Evolutionary conservation across 1,139 yeast species (phyloP), one percentile per base, ranked within the genome.

Genomic region (Yamadazyma jaroonii): DNA sequence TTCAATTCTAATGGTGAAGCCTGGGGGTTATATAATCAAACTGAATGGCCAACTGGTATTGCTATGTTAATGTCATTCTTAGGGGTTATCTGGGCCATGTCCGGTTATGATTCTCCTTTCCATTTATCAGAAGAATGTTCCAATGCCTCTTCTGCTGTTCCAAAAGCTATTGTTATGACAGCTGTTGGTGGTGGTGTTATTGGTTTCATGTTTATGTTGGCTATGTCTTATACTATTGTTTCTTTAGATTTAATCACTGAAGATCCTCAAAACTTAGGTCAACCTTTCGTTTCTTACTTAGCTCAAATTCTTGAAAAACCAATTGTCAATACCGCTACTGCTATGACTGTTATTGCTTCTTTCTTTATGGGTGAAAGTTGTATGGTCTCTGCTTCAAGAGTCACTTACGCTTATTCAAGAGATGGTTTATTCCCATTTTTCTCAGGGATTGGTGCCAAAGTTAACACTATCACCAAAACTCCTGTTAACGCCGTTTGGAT

Each of bases 21-120:
- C 2, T 81, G 87, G 87, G 61, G 64, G 1, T 66, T 79, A 34
- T 61, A 70, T 32, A 82, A 82, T 58, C 77, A 72, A 46, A 79
- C 87, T 7, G 87, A 80, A 13, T 83, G 79, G 73, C 84, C 87
- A 4, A 64, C 67, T 38, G 89, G 89, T 35, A 66, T 81, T 34
- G 72, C 84, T 21, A 65, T 80, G 54, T 61, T 81, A 42, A 68
- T 78, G 72, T 67, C 79, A 13, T 81, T 81, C 55, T 61, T 80
- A 52, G 82, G 87, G 21, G 81, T 76, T 36, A 78, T 81, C 51
- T 83, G 89, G 89, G 78, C 84, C 25, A 81, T 82, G 84, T 74
- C 84, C 33, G 89, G 89, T 14, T 82, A 79, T 51, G 90, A 83
- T 54, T 76, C 85, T 14, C 85, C 89, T 0, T 82, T 81, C 66